These are phyloP conservation scores for Trichoderma endophyticum DNA, from an alignment of 2,329 filamentous ascomycete genomes.

Conservation along the genomic window DNA sequence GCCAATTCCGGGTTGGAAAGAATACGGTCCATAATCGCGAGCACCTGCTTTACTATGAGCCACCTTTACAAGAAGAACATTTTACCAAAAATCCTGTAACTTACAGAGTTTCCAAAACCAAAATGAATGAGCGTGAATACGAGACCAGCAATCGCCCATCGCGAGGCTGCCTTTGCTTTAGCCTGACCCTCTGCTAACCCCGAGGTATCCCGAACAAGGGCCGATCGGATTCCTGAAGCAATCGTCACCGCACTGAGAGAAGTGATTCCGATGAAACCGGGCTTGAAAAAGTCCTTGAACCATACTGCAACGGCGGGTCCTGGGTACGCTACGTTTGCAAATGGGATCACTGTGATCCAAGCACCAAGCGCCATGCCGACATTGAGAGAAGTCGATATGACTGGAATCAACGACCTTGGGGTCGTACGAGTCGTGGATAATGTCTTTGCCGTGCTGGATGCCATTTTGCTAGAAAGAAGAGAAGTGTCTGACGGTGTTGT, in stretches of 20 bases:
- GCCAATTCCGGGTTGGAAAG: conserved; percentile 11
- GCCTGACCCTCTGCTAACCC: neutral
- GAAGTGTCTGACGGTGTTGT: neutral
- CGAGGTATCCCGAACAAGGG: neutral
- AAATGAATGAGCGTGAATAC: conserved; percentile 15
- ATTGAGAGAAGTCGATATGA: conserved; percentile 12
- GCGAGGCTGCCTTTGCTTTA: neutral
- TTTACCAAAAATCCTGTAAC: neutral
- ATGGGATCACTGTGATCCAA: conserved; percentile 19
- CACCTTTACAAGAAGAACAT: no score
- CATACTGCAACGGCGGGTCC: conserved; percentile 20
- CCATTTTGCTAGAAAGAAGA: neutral
- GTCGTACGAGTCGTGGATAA: neutral
- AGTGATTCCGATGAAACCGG: conserved; percentile 20
- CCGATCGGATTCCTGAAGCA: conserved; percentile 8
- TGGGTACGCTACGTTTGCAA: conserved; percentile 14
- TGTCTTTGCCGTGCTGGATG: neutral
- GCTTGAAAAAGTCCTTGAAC: conserved; percentile 22
- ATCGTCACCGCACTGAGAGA: conserved; percentile 18
- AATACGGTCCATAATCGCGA: conserved; percentile 12
- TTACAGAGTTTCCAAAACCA: conserved; percentile 13
- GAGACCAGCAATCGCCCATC: conserved; percentile 13
- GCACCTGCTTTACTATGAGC: neutral
- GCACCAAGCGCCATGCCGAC: conserved; percentile 20
- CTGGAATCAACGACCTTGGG: conserved; percentile 2